Evolutionary conservation across 176 grass and related monocot species (phyloP), one percentile per base, ranked within the genome.

Genomic region (Coix lacrymajobi): DNA sequence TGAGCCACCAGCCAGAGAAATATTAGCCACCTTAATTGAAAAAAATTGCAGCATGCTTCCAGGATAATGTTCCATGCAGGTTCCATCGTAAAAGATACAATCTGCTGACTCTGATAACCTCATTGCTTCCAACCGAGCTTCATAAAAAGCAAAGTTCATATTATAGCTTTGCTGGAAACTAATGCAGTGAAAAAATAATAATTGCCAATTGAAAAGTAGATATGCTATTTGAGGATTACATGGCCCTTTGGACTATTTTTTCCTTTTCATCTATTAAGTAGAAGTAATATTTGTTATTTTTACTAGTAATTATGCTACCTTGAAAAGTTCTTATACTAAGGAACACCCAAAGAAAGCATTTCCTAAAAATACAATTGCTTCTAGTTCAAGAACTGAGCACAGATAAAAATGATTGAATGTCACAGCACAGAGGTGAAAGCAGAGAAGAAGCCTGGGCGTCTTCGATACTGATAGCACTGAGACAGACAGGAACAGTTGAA

Each of bases 111-210:
- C 6, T 26, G 81, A 49, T 20, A 83, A 64, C 14, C 0, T 0
- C 69, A 73, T 73, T n/a, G 67, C 26, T 11, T 82, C 67, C 19
- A 83, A 25, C 58, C 4, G 24, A 29, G 81, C 70, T 83, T 73
- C 57, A 74, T 12, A 44, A 48, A 37, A 61, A 72, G 33, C 19
- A 73, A 19, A 32, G 68, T 44, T 44, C 6, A 40, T 44, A 71
- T 71, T 71, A 1, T 68, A 71, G 19, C 11, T 28, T 28, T 71
- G 20, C 11, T 69, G 3, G 68, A 73, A 45, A 73, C 62, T 60
- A 72, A 46, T 46, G 41, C 17, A 1, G 25, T 36, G 41, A 11
- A 13, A 43, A 43, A 14, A 43, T 43, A 81, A 54, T 17, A 69
- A 39, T 19, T 69, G n/a, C 1, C 2, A 44, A 44, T 17, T n/a